Base-by-base conservation (phyloP, 345 rosid genomes). In the Dimocarpus longan region DNA sequence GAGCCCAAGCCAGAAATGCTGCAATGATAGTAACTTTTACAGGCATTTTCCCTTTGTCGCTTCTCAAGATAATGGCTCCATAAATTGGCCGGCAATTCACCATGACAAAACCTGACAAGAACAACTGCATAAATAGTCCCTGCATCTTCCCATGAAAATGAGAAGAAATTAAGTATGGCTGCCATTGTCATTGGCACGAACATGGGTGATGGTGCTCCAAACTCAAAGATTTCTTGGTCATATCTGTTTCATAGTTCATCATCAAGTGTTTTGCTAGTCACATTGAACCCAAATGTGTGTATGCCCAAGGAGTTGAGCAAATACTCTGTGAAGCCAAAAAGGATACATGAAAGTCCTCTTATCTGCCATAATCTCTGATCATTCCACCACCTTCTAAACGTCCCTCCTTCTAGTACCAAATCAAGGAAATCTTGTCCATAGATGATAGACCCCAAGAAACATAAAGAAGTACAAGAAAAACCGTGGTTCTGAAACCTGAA, bases 391-490 rank as follows among this genome's bases (percentile, higher is more conserved):
- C 69, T 87, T 18, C 56, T 59, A 77, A 87, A 59, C 26, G 88
- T 88, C n/a, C 89, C 90, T 10, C 86, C 84, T 39, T 68, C 87
- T 13, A 85, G 21, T 28, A 83, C 6, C 70, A 88, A 87, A 4
- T 90, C 93, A 0, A 79, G 5, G 11, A 84, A 37, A 70, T 87
- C 93, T 80, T 89, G 91, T 32, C 28, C 84, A 40, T 95, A 91
- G n/a, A n/a, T n/a, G n/a, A n/a, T n/a, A n/a, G n/a, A 92, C 87
- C 22, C 95, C 95, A 0, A 92, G 1, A 80, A 88, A 86, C 16
- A 93, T 85, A 78, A 95, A 89, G n/a, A 65, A 39, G 84, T 93
- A 91, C 24, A 95, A 77, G 75, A 84, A 64, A 79, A 93, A 93
- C 93, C 91, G 83, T 42, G 88, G 84, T 44, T 92, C 93, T 0